Evolutionary conservation across 2,329 filamentous ascomycete genomes (phyloP), one percentile per base, ranked within the genome.

Genomic region (Leptodontidium sp.): DNA sequence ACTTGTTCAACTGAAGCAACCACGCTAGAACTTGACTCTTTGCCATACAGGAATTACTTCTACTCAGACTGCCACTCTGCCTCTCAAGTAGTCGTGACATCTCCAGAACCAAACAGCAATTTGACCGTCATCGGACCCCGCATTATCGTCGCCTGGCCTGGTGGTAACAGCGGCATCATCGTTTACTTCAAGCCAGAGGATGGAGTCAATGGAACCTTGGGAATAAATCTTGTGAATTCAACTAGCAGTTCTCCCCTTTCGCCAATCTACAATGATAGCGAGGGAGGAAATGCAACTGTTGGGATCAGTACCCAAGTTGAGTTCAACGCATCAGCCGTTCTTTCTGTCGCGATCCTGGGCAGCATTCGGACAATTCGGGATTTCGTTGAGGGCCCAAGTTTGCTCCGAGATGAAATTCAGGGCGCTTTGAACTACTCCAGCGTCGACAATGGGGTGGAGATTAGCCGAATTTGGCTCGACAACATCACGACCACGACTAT

Each of bases 31-130:
- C 66, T 74, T 0, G 70, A 67, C 32, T 68, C 67, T n/a, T 82
- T 84, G 1, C 88, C 88, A 0, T 89, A 90, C 69, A 82, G 87
- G 49, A 90, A 91, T 74, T 90, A 87, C 78, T 90, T 91, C 78
- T 87, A 89, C 72, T 90, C 87, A 0, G 88, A 91, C 74, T 90
- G 88, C 76, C 82, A 88, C 70, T 82, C 84, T 1, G 84, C 85
- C 43, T 83, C 83, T 5, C 88, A 91, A 71, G 86, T 88, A 0
- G 84, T 91, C 0, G 79, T 91, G 0, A 90, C 88, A 0, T 89
- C 82, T 68, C 88, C 88, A 15, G 77, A 84, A 0, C 73, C 81
- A 1, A 81, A 83, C 17, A 88, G 84, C 66, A 83, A 89, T 72
- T 78, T 89, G 1, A 83, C 80, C 1, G 79, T 87, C 43, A 86